Evolutionary conservation across 495 filamentous ascomycete species (phyloP).

Genomic region (Pseudomonodictys pantanalensis): DNA sequence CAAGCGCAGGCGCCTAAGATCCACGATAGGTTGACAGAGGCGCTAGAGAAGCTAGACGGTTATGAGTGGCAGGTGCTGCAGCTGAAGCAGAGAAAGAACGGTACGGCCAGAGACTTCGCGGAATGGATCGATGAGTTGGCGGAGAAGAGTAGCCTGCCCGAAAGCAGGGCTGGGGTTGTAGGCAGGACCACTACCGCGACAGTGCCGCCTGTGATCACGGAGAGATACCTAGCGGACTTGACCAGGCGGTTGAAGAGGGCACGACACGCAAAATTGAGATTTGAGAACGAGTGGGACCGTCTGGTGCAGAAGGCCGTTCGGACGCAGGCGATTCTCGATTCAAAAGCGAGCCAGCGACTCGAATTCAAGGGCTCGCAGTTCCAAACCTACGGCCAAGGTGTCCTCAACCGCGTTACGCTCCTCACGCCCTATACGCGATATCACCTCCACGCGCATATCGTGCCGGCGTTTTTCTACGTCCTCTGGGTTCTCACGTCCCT

Average conservation of each 20-base stretch:
- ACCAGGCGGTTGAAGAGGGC: constrained; percentile 77
- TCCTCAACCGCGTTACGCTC: constrained; percentile 54
- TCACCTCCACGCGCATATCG: constrained; percentile 64
- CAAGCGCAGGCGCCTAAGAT: constrained; percentile 76
- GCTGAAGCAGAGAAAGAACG: constrained; percentile 76
- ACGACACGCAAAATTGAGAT: constrained; percentile 76
- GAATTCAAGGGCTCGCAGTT: constrained; percentile 62
- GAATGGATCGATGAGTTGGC: constrained; percentile 94
- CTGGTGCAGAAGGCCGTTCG: constrained; percentile 68
- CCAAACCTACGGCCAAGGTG: constrained; percentile 40
- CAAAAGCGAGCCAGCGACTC: constrained; percentile 73
- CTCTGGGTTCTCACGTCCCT: constrained; percentile 63
- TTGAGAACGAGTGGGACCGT: constrained; percentile 79
- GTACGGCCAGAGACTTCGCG: constrained; percentile 73
- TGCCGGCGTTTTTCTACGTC: constrained; percentile 62
- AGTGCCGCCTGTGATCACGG: constrained; percentile 82
- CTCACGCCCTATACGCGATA: constrained; percentile 87
- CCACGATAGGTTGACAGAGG: constrained; percentile 85
- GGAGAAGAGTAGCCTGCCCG: constrained; percentile 58
- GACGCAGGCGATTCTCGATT: constrained; percentile 80
- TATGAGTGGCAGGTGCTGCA: constrained; percentile 75
- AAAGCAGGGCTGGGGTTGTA: constrained; percentile 36
- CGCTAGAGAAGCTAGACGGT: constrained; percentile 74
- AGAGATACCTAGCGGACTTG: constrained; percentile 85
- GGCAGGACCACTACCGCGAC: constrained; percentile 44